Evolutionary conservation across 306 rosid species (phyloP).

Genomic region (Vicia faba): DNA sequence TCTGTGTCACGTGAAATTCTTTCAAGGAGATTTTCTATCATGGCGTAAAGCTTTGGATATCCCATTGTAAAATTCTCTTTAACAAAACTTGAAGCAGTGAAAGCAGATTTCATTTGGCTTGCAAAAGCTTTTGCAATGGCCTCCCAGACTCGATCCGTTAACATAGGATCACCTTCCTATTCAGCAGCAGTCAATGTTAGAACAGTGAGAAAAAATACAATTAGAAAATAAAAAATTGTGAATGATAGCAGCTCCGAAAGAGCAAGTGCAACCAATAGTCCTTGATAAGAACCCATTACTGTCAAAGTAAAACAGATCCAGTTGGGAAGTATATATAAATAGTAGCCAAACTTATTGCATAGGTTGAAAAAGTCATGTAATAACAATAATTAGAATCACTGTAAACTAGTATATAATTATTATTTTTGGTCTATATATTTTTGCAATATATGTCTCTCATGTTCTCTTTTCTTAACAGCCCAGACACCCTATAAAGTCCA

Average conservation of each 20-base stretch:
- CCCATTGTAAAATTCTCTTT: constrained; percentile 93
- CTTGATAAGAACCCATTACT: constrained; percentile 22
- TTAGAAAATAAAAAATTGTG: not conserved
- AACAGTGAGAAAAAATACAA: constrained; percentile 27
- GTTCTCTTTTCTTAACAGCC: not conserved
- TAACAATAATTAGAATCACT: not conserved
- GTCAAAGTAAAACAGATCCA: constrained; percentile 32
- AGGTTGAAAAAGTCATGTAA: not conserved
- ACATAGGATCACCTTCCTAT: constrained; percentile 91
- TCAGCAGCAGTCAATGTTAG: constrained; percentile 41
- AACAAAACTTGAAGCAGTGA: constrained; percentile 96
- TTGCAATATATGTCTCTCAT: not conserved
- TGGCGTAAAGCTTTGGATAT: constrained; percentile 86
- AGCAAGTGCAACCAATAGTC: constrained; percentile 6
- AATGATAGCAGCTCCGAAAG: not conserved
- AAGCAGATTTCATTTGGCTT: constrained; percentile 95
- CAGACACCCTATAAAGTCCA: constrained; percentile 27
- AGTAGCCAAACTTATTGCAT: not conserved
- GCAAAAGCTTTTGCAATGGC: constrained; percentile 92
- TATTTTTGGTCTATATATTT: not conserved
- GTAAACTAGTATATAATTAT: not conserved
- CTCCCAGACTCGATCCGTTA: constrained; percentile 92
- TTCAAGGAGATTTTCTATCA: constrained; percentile 95
- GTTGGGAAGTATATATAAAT: not conserved
- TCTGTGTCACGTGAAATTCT: constrained; percentile 92